Evolutionary conservation across 1,284 basidiomycete species (phyloP).

Genomic region (Ganoderma lingzhi): DNA sequence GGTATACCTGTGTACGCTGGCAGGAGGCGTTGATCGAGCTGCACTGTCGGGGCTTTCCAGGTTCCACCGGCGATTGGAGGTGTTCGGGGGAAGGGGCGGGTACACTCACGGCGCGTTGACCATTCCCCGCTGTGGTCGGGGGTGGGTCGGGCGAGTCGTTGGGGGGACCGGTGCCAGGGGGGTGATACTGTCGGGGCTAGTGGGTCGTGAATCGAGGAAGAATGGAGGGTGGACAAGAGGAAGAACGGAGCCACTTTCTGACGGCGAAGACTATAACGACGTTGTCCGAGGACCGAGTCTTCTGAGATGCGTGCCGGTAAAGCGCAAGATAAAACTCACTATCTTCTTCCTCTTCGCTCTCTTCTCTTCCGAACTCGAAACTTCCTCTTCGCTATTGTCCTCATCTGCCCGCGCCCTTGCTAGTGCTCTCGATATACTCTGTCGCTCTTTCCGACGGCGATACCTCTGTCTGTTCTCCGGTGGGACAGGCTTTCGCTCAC

Average conservation of each 20-base stretch:
- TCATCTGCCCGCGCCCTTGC: background rate
- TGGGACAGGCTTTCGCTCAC: background rate
- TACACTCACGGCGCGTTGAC: background rate
- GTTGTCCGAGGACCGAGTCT: background rate
- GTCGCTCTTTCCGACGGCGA: background rate
- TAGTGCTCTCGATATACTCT: background rate
- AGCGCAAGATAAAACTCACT: background rate
- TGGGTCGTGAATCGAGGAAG: background rate
- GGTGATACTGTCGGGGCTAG: no score
- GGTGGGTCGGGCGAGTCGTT: background rate
- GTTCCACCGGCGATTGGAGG: background rate
- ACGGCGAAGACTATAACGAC: background rate
- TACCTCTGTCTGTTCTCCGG: background rate
- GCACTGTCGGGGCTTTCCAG: background rate
- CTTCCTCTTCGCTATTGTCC: background rate
- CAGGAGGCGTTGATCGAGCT: background rate
- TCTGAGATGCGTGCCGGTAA: background rate
- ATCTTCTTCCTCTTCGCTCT: background rate
- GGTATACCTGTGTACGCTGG: background rate
- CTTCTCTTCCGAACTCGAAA: background rate
- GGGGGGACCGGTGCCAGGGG: no score
- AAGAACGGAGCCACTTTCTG: background rate
- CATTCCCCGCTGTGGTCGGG: background rate
- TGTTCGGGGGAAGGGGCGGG: background rate
- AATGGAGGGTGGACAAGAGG: background rate